Percentiles rank a stretch among this genome's conserved stretches.
Evolutionary conservation across 306 rosid genomes (phyloP).

Genomic region (Herpetospermum pedunculosum): DNA sequence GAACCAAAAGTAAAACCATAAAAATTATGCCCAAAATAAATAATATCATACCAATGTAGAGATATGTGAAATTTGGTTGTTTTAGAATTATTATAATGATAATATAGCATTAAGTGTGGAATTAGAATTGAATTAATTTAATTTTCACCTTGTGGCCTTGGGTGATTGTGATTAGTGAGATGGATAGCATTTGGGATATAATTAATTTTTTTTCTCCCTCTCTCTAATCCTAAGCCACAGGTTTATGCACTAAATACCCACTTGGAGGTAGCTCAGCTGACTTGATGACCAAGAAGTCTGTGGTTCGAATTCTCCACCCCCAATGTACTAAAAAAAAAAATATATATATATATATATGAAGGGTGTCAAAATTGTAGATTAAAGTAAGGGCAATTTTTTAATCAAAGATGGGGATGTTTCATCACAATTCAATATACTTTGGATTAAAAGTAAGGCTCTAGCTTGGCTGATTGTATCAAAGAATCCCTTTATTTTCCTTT

Average conservation of each 20-base stretch:
- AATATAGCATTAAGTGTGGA: neutral
- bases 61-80: too few relatives aligned
- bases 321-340: too few relatives aligned
- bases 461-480: neutral
- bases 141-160: too few relatives aligned
- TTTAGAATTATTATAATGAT: too few relatives aligned
- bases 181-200: neutral
- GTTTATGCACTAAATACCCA: neutral
- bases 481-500: neutral
- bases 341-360: too few relatives aligned
- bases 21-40: too few relatives aligned
- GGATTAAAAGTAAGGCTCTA: neutral
- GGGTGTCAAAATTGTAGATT: neutral
- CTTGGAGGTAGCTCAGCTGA: too few relatives aligned
- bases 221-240: neutral
- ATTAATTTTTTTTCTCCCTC: neutral
- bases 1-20: too few relatives aligned
- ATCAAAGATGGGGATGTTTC: neutral
- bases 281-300: too few relatives aligned
- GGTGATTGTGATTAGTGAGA: neutral
- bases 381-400: neutral
- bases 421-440: neutral
- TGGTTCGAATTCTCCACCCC: too few relatives aligned
- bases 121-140: too few relatives aligned
- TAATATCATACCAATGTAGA: too few relatives aligned